phyloP scores from a whole-genome alignment of 768 basidiomycete species.

The Boletus edulis region DNA sequence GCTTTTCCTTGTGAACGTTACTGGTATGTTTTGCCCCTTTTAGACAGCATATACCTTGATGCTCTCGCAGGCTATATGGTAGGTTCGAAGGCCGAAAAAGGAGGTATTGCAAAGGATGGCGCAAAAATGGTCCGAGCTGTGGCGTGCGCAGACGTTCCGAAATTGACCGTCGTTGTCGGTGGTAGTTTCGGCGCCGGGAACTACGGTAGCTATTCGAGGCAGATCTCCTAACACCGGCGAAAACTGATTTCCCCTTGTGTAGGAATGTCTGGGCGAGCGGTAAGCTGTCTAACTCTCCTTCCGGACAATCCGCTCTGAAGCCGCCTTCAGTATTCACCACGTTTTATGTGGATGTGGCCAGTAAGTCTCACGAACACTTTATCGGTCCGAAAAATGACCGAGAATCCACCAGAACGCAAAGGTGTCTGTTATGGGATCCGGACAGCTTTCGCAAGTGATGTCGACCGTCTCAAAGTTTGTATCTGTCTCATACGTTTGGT shows the following conservation, averaged over 20 bases:
- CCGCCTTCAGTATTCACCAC: slow-evolving; percentile 72
- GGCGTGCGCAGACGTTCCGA: slow-evolving; percentile 91
- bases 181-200: slow-evolving; percentile 95
- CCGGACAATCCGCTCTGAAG: slow-evolving; percentile 2
- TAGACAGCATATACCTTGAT: slow-evolving; percentile 1
- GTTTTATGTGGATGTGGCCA: slow-evolving; percentile 99
- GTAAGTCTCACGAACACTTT: slow-evolving; percentile 41
- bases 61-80: slow-evolving; percentile 80
- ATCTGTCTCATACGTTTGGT: neutral
- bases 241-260: slow-evolving; percentile 11
- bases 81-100: slow-evolving; percentile 90
- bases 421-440: slow-evolving; percentile 94
- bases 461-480: slow-evolving; percentile 77
- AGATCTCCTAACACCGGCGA: slow-evolving; percentile 3
- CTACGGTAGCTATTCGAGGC: slow-evolving; percentile 57
- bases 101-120: slow-evolving; percentile 91
- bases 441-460: slow-evolving; percentile 93
- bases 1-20: slow-evolving; percentile 94
- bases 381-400: slow-evolving; percentile 9
- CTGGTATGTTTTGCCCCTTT: slow-evolving; percentile 44
- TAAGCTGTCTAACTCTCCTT: slow-evolving; percentile 40
- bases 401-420: slow-evolving; percentile 66
- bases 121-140: slow-evolving; percentile 98
- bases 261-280: slow-evolving; percentile 94
- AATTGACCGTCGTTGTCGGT: slow-evolving; percentile 89